phyloP scores from a whole-genome alignment of 805 yeast genomes.

The Ogataea philodendri region DNA sequence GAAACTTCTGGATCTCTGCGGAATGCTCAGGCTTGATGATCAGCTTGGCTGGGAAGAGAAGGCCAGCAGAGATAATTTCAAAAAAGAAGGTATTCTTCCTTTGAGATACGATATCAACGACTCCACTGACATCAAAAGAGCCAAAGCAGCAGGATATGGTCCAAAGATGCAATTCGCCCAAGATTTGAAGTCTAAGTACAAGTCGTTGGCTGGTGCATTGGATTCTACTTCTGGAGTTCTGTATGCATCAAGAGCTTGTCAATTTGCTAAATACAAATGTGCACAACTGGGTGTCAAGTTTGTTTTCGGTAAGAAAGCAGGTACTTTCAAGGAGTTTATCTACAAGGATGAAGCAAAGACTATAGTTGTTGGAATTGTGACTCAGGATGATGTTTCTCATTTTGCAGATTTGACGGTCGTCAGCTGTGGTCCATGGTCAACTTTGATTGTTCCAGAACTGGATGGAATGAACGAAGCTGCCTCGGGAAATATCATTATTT shows the following conservation, averaged over 20 bases:
- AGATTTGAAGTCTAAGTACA: conserved; percentile 15
- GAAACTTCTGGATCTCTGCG: conserved; percentile 29
- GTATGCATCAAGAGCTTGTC: conserved; percentile 36
- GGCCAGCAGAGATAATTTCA: conserved; percentile 25
- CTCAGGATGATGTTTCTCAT: conserved; percentile 30
- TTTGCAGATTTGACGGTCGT: conserved; percentile 28
- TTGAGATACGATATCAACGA: conserved; percentile 33
- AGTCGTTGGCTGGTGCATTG: conserved; percentile 24
- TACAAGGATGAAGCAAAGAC: conserved; percentile 13
- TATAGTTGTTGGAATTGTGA: conserved; percentile 30
- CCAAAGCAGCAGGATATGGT: conserved; percentile 31
- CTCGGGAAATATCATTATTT: conserved; percentile 36
- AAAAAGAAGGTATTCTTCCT: conserved; percentile 29
- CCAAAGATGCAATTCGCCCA: conserved; percentile 25
- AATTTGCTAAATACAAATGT: conserved; percentile 30
- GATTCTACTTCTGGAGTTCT: conserved; percentile 37
- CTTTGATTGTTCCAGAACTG: conserved; percentile 33
- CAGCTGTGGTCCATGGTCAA: conserved; percentile 35
- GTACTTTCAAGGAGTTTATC: conserved; percentile 28
- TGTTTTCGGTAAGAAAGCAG: conserved; percentile 31
- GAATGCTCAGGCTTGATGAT: conserved; percentile 32
- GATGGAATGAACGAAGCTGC: conserved; percentile 39
- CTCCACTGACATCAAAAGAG: conserved; percentile 32
- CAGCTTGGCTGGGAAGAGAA: conserved; percentile 27
- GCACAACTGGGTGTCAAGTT: conserved; percentile 36